Evolutionary conservation across 805 yeast species (phyloP), one percentile per base, ranked within the genome.

Genomic region (Suhomyces tanzawaensis): DNA sequence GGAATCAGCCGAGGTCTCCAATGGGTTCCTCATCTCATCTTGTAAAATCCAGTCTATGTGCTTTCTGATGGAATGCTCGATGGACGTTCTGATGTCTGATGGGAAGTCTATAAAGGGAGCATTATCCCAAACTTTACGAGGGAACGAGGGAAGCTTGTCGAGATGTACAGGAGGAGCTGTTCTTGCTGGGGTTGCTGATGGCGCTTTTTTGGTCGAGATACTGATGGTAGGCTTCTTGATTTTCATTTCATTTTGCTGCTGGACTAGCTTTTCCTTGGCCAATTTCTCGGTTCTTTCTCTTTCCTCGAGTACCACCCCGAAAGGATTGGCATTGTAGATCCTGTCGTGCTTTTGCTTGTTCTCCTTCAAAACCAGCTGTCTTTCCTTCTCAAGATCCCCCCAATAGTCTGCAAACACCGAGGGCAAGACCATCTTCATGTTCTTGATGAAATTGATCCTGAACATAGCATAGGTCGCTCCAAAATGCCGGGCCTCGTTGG

Each of bases 381-480:
- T 69, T 41, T 72, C 76, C 5, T 66, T 70, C 39, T 86, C 95
- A 41, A 91, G 62, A 15, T 75, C 78, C 16, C 70, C 59, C 98
- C 98, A 91, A 19, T 86, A 67, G 34, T 76, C 76, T 46, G 87
- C 79, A 56, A 87, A 95, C 22, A 82, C 79, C 3, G 82, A 77
- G 0, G 98, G 98, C 11, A 91, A 69, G 52, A 88, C 82, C 90
- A 90, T 81, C 43, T 85, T 85, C 60, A 91, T 58, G 55, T 87
- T 89, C 50, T 89, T 89, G 48, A 81, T 82, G 43, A 80, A 85
- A 25, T 90, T 81, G 14, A 91, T 72, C 24, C 95, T 69, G 56
- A 80, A 90, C 44, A 91, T 60, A 0, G 91, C 93, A 47, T 83
- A 86, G 0, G 97, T 89, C 0, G 99, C 97, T 0, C 91, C 89